Percentiles rank a stretch among this genome's conserved stretches.
phyloP scores from a whole-genome alignment of 768 basidiomycete genomes.

The Panellus pusillus region DNA sequence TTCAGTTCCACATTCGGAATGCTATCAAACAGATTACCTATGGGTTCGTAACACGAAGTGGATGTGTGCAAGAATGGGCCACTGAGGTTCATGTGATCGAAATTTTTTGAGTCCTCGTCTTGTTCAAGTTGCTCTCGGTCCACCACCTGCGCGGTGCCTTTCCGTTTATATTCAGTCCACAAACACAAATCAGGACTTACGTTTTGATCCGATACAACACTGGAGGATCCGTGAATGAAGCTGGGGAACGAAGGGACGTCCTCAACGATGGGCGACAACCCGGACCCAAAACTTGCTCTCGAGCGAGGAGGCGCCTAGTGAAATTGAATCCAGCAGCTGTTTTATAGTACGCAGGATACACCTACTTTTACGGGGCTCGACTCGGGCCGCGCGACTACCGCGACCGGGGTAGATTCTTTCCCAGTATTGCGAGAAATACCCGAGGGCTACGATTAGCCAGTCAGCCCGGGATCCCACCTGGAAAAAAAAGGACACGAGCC shows the following conservation, averaged over 20 bases:
- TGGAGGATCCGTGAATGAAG: slow-evolving; percentile 16
- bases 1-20: neutral
- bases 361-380: slow-evolving; percentile 3
- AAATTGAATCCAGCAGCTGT: neutral
- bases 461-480: neutral
- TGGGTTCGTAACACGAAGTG: slow-evolving; percentile 13
- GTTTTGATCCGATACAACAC: neutral
- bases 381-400: slow-evolving; percentile 10
- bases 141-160: neutral
- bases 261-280: slow-evolving; percentile 39
- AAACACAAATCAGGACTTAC: neutral
- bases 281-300: slow-evolving; percentile 28
- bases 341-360: neutral
- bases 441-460: slow-evolving; percentile 1
- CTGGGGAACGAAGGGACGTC: slow-evolving; percentile 27
- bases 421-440: slow-evolving; percentile 9
- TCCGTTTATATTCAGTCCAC: neutral
- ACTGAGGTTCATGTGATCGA: slow-evolving; percentile 24
- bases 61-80: slow-evolving; percentile 20
- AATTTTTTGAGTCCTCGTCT: slow-evolving; percentile 18
- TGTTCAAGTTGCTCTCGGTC: neutral
- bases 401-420: slow-evolving; percentile 1
- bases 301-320: slow-evolving; percentile 5
- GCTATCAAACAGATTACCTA: neutral
- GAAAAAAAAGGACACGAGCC: slow-evolving; percentile 4